Evolutionary conservation across 2,329 filamentous ascomycete genomes (phyloP).

Genomic region (Colletotrichum salicis): DNA sequence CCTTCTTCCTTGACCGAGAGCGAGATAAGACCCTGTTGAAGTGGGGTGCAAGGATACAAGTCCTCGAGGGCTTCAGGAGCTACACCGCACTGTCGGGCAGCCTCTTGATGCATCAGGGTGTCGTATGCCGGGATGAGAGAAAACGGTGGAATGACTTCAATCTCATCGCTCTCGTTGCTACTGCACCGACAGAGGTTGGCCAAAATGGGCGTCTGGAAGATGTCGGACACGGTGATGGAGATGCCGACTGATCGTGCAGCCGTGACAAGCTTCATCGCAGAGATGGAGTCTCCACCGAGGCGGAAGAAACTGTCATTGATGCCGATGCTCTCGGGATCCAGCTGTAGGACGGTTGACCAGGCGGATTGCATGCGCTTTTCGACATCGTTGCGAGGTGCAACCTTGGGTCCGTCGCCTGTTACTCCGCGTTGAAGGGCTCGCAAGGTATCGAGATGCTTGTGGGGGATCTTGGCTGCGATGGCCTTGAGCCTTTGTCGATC

Average conservation of each 20-base stretch:
- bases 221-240: background rate
- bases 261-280: slow-evolving; percentile 1
- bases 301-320: slow-evolving; percentile 14
- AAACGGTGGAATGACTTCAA: slow-evolving; percentile 44
- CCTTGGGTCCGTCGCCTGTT: slow-evolving; percentile 37
- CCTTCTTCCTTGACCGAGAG: slow-evolving; percentile 48
- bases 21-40: slow-evolving; percentile 54
- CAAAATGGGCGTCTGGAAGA: slow-evolving; percentile 49
- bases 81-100: background rate
- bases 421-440: slow-evolving; percentile 25
- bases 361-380: slow-evolving; percentile 49
- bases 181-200: background rate
- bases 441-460: slow-evolving; percentile 50
- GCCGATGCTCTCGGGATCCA: slow-evolving; percentile 1
- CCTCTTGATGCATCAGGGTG: background rate
- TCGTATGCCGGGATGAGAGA: slow-evolving; percentile 46
- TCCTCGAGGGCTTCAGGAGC: slow-evolving; percentile 39
- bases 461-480: slow-evolving; percentile 52
- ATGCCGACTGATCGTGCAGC: background rate
- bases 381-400: slow-evolving; percentile 48
- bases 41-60: slow-evolving; percentile 51
- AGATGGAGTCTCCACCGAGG: background rate
- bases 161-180: slow-evolving; percentile 39
- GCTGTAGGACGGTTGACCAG: background rate
- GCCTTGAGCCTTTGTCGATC: slow-evolving; percentile 49